phyloP scores from a whole-genome alignment of 2,329 filamentous ascomycete genomes.

The Lachnellula hyalina region DNA sequence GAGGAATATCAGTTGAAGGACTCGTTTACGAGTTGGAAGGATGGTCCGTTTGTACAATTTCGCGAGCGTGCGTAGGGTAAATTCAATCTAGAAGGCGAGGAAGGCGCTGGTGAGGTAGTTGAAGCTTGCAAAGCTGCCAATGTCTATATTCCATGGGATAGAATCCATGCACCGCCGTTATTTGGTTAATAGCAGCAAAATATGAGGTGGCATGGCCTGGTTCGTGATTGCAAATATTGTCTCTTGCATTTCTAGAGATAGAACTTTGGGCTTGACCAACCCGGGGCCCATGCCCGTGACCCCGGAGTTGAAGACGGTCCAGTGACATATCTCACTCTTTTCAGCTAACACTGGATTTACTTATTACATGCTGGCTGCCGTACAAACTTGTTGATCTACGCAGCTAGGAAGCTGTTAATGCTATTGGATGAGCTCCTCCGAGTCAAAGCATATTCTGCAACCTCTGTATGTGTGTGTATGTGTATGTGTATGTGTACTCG shows the following conservation, averaged over 20 bases:
- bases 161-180: not conserved
- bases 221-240: not conserved
- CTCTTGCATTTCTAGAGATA: not conserved
- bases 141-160: not conserved
- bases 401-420: too few relatives aligned
- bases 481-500: too few relatives aligned
- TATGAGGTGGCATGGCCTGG: not conserved
- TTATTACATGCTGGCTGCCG: too few relatives aligned
- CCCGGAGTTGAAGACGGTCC: too few relatives aligned
- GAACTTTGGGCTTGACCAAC: too few relatives aligned
- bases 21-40: slow-evolving; percentile 68
- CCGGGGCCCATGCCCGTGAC: too few relatives aligned
- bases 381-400: too few relatives aligned
- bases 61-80: slow-evolving; percentile 24
- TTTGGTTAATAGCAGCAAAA: not conserved
- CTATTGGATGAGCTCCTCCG: too few relatives aligned
- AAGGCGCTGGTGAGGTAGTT: not conserved
- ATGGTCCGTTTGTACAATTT: slow-evolving; percentile 65
- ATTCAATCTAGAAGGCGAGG: not conserved
- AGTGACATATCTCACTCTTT: too few relatives aligned
- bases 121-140: slow-evolving; percentile 1
- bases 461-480: too few relatives aligned
- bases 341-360: too few relatives aligned
- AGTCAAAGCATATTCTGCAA: too few relatives aligned
- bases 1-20: slow-evolving; percentile 66